These are phyloP conservation scores for Exophiala calicioides DNA, from an alignment of 2,329 filamentous ascomycete genomes.

Conservation along the genomic window DNA sequence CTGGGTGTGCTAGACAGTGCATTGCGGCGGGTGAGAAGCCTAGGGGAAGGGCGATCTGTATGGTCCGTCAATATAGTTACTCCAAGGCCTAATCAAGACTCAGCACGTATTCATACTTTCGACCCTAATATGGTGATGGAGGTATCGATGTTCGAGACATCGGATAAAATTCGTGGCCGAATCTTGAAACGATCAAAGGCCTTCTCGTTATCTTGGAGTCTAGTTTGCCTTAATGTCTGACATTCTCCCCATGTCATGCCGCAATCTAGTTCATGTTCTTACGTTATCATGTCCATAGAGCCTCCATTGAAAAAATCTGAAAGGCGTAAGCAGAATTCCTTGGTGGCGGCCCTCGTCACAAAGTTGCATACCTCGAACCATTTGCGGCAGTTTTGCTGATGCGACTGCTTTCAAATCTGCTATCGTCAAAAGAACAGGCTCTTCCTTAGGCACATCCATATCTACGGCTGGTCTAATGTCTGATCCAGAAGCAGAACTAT, in stretches of 20 bases:
- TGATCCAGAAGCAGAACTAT: no score
- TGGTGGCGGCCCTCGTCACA: no score
- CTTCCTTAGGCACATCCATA: not conserved
- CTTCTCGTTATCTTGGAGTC: constrained; percentile 53
- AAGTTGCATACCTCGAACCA: constrained; percentile 38
- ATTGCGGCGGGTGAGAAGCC: constrained; percentile 57
- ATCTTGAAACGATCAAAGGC: constrained; percentile 55
- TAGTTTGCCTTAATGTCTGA: no score
- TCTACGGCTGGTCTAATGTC: not conserved
- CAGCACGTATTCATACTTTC: constrained; percentile 24
- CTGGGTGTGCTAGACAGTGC: constrained; percentile 54
- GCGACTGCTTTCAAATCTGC: constrained; percentile 46
- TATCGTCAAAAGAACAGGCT: constrained; percentile 11
- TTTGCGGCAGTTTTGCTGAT: constrained; percentile 42
- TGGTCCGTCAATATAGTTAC: not conserved
- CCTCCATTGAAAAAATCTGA: constrained; percentile 60
- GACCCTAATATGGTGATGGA: constrained; percentile 48
- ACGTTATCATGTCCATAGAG: constrained; percentile 56
- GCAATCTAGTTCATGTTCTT: no score
- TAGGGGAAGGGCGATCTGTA: constrained; percentile 50
- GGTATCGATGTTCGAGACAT: constrained; percentile 41
- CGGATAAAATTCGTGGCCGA: constrained; percentile 39
- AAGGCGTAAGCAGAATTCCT: not conserved
- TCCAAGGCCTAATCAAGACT: not conserved
- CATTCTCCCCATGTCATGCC: no score